phyloP scores from a whole-genome alignment of 306 rosid genomes.

The Cyamopsis tetragonoloba region DNA sequence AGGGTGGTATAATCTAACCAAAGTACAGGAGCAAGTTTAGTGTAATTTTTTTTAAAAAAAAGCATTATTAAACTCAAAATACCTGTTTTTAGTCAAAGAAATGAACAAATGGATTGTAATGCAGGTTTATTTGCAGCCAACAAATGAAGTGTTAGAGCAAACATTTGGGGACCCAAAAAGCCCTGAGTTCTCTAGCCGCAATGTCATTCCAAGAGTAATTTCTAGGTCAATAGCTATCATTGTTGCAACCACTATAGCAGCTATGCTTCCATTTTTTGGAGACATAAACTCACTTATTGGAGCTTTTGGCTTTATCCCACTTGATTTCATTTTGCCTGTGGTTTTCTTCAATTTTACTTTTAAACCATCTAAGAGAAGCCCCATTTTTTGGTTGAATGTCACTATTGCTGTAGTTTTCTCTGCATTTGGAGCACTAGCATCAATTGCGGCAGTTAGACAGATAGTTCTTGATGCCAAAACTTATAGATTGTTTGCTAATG shows the following conservation, averaged over 20 bases:
- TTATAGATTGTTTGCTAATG: constrained; percentile 63
- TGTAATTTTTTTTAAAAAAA: no score
- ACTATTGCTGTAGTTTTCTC: constrained; percentile 53
- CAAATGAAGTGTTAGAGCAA: constrained; percentile 65
- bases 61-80: no score
- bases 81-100: no score
- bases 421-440: constrained; percentile 48
- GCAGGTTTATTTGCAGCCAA: constrained; percentile 77
- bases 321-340: constrained; percentile 69
- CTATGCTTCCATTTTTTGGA: constrained; percentile 88
- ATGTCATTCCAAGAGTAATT: constrained; percentile 57
- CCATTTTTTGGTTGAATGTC: constrained; percentile 52
- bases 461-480: constrained; percentile 56
- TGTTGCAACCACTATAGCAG: constrained; percentile 50
- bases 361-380: constrained; percentile 58
- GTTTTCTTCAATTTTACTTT: constrained; percentile 68
- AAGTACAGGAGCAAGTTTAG: no score
- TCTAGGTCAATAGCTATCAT: constrained; percentile 46
- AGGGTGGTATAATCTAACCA: no score
- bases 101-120: neutral
- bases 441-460: constrained; percentile 71
- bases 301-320: constrained; percentile 84
- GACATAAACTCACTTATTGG: constrained; percentile 70
- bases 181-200: constrained; percentile 50
- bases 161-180: constrained; percentile 48